Percentiles rank a stretch among this genome's conserved stretches.
Conservation (phyloP, 1,284 basidiomycete species). For the Naganishia liquefaciens region DNA sequence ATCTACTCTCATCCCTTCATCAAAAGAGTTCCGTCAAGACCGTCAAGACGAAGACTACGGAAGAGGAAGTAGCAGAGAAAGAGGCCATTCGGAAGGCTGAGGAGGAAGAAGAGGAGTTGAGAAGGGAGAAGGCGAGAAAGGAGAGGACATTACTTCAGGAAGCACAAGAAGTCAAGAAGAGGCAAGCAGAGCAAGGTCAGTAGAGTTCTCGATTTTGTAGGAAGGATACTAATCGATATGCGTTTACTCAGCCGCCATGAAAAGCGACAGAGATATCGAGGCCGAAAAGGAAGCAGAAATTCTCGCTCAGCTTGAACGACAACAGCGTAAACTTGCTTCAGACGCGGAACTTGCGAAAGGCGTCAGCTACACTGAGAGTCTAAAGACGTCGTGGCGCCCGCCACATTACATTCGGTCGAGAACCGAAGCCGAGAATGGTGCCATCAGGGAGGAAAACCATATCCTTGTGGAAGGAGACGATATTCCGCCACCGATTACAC, state of each 20-base stretch:
- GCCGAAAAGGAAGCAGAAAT: slow-evolving; percentile 89
- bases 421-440: slow-evolving; percentile 68
- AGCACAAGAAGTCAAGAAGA: slow-evolving; percentile 86
- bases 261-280: slow-evolving; percentile 76
- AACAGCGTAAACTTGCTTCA: slow-evolving; percentile 80
- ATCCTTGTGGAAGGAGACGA: slow-evolving; percentile 89
- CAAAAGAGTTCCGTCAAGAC: slow-evolving; percentile 24
- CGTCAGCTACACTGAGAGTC: slow-evolving; percentile 81
- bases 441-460: slow-evolving; percentile 83
- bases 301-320: slow-evolving; percentile 83
- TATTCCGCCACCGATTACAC: slow-evolving; percentile 86
- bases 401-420: slow-evolving; percentile 78
- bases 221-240: not conserved
- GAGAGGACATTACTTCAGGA: slow-evolving; percentile 83
- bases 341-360: slow-evolving; percentile 92
- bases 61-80: slow-evolving; percentile 60
- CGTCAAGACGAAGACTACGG: slow-evolving; percentile 59
- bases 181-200: slow-evolving; percentile 76
- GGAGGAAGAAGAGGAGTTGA: slow-evolving; percentile 72
- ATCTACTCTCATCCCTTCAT: slow-evolving; percentile 62
- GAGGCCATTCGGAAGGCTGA: slow-evolving; percentile 66
- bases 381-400: slow-evolving; percentile 84
- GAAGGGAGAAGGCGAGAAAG: slow-evolving; percentile 70
- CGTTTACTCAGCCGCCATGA: slow-evolving; percentile 69
- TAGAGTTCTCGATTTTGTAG: slow-evolving; percentile 22